phyloP scores from a whole-genome alignment of 345 rosid species.

The Gossypium bickii region DNA sequence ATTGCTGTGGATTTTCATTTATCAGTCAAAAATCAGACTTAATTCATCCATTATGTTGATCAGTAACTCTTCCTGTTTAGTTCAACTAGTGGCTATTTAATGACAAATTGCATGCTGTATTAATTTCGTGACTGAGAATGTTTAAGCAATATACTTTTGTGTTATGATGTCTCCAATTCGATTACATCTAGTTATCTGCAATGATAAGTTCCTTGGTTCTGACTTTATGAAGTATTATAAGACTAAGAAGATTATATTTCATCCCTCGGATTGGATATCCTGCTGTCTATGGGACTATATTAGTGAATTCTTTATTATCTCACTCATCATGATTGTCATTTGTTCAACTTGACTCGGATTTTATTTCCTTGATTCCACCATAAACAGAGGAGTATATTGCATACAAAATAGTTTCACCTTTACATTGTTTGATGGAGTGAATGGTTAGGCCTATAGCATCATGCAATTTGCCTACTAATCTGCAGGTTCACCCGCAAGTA shows the following conservation, averaged over 20 bases:
- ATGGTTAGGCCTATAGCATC: neutral
- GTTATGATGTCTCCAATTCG: neutral
- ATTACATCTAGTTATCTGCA: neutral
- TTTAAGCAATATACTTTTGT: neutral
- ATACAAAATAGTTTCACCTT: neutral
- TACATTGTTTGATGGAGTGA: neutral
- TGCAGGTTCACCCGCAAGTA: conserved; percentile 69
- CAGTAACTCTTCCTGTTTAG: neutral
- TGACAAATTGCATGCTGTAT: neutral
- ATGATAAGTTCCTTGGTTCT: neutral
- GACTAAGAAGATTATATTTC: neutral
- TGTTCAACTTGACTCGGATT: neutral
- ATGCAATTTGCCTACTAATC: neutral
- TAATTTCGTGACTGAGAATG: neutral
- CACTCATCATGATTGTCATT: neutral
- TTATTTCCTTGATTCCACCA: neutral
- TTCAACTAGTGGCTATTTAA: neutral
- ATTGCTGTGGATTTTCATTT: neutral
- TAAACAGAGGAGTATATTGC: neutral
- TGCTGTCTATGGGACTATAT: neutral
- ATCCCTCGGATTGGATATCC: neutral
- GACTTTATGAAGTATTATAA: neutral
- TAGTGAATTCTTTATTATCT: neutral
- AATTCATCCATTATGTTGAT: neutral
- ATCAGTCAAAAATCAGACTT: neutral